phyloP scores from a whole-genome alignment of 768 basidiomycete genomes.

The Suillus subalutaceus region DNA sequence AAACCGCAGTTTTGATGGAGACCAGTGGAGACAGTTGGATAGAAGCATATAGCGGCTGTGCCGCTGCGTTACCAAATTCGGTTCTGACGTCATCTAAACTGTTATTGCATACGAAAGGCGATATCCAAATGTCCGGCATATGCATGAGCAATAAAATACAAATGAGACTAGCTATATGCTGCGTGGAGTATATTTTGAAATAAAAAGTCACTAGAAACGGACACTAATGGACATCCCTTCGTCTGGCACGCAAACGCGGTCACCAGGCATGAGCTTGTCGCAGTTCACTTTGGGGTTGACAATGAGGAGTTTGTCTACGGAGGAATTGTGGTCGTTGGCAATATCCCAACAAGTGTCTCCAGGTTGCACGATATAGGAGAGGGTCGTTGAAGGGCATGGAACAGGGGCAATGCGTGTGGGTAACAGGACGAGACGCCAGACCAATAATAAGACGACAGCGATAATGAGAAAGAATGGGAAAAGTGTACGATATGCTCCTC shows the following conservation, averaged over 20 bases:
- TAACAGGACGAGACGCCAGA: constrained; percentile 60
- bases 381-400: constrained; percentile 39
- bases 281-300: constrained; percentile 59
- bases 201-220: constrained; percentile 20
- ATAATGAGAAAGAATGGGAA: constrained; percentile 77
- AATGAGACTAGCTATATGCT: constrained; percentile 7
- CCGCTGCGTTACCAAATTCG: constrained; percentile 5
- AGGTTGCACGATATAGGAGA: constrained; percentile 50
- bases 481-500: constrained; percentile 58
- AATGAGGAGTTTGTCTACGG: constrained; percentile 52
- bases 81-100: constrained; percentile 19
- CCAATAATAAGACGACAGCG: constrained; percentile 60
- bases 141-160: constrained; percentile 24
- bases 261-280: constrained; percentile 60
- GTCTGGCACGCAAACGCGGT: constrained; percentile 59
- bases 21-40: constrained; percentile 24
- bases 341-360: constrained; percentile 74
- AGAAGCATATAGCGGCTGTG: constrained; percentile 25
- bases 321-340: constrained; percentile 48
- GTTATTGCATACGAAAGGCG: neutral
- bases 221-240: constrained; percentile 37
- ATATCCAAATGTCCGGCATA: constrained; percentile 10
- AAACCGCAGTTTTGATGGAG: constrained; percentile 5
- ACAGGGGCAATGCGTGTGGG: constrained; percentile 30
- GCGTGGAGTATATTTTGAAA: constrained; percentile 5